phyloP scores from a whole-genome alignment of 768 basidiomycete species.

The Gymnopilus junonius region DNA sequence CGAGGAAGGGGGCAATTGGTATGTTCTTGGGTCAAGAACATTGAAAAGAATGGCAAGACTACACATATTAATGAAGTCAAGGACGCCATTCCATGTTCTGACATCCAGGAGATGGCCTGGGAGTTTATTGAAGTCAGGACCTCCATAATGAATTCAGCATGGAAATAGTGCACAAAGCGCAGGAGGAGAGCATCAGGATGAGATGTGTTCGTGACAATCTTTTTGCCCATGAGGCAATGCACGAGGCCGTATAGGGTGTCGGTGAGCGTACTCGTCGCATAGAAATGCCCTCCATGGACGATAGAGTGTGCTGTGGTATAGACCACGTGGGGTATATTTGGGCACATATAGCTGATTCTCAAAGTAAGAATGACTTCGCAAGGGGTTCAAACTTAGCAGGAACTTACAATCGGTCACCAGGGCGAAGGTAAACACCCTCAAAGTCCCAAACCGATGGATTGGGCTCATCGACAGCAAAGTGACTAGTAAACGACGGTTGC shows the following conservation, averaged over 20 bases:
- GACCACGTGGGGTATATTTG: too few relatives aligned
- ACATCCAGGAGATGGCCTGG: too few relatives aligned
- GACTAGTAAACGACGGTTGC: neutral
- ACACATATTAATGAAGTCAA: neutral
- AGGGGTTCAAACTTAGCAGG: neutral
- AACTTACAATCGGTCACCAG: neutral
- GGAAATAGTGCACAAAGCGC: constrained; percentile 4
- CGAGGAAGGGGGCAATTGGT: neutral
- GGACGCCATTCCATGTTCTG: too few relatives aligned
- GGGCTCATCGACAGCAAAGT: neutral
- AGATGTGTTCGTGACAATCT: neutral
- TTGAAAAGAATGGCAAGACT: neutral
- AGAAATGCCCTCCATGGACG: neutral
- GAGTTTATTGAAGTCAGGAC: too few relatives aligned
- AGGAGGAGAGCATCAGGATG: constrained; percentile 1
- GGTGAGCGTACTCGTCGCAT: neutral
- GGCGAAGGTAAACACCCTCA: neutral
- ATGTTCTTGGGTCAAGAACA: constrained; percentile 1
- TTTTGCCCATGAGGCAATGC: neutral
- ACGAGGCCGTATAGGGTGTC: constrained; percentile 3
- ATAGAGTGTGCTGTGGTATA: neutral
- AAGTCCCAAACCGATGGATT: neutral
- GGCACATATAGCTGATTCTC: neutral
- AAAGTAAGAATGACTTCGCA: neutral
- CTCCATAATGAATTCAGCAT: neutral